Base-by-base conservation (phyloP, 2,329 filamentous ascomycete genomes). In the Alternaria postmessia region DNA sequence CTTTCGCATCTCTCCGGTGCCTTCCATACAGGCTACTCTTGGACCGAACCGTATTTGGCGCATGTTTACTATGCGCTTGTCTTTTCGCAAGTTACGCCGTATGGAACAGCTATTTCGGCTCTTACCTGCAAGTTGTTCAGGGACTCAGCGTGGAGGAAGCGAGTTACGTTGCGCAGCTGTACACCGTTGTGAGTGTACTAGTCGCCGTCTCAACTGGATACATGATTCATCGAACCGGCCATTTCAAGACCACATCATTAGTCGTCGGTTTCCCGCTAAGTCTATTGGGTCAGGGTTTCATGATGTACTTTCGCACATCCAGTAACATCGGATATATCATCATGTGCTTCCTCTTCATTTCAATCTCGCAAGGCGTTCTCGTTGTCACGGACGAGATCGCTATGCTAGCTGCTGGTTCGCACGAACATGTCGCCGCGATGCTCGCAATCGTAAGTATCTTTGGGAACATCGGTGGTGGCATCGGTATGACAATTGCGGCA, bases 401-500 rank as follows among this genome's bases (percentile, higher is more conserved):
- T 7, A 59, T 69, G 12, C 62, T 75, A 28, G 65, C 72, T 0
- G 87, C 57, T 7, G 60, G 51, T 1, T 59, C 64, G 3, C 69
- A 70, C 26, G 64, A 69, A 18, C 84, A 84, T 61, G 83, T 90
- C 59, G 89, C 76, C 0, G 63, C 70, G 8, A 66, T 71, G 7
- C 64, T 78, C 14, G 76, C 75, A 5, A 56, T 69, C 6, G 83
- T 87, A 3, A 81, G 89, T 22, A 83, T 90, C n/a, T 85, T 87
- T 30, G 81, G 84, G 59, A 85, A 83, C 60, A 83, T 91, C 59
- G 89, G 77, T 7, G 69, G 73, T n/a, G 75, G 74, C 4, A 70
- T 78, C 16, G 77, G 77, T 3, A 63, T 57, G 38, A 83, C 88
- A 1, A 81, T 91, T 41, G 84, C 88, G 0, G 84, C 83, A 0